Base-by-base conservation (phyloP, 305 asterid genomes). In the Fraxinus sp. region DNA sequence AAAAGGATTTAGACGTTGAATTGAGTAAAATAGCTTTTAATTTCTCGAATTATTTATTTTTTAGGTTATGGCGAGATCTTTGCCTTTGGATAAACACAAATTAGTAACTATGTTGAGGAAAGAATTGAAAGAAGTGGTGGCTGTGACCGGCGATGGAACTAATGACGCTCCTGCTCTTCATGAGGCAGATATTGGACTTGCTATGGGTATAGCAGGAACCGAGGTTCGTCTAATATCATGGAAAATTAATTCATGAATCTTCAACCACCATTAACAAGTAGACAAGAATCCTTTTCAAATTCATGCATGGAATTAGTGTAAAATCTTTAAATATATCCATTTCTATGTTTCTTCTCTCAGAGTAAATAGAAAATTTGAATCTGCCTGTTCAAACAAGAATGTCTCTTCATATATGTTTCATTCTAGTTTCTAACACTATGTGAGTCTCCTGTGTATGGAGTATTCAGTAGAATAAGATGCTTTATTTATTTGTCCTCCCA, bases 91-190 rank as follows among this genome's bases (percentile, higher is more conserved):
- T 88, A 93, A 91, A 79, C 97, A 91, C 86, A 92, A 89, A 83
- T 84, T 94, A 75, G 97, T 93, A 36, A 86, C 91, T 24, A 37
- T 88, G 37, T 83, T 94, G 89, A 91, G 97, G 78, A 88, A 88
- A 77, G 96, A 91, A 39, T 90, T 73, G 85, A 85, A 88, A 16
- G 94, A 94, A 87, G 95, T 93, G 22, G 98, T 94, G 55, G 94
- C 97, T 2, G 97, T 94, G 62, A 94, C 98, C 11, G 98, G 97
- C 1, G 98, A 94, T 80, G 98, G 97, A 26, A 93, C 97, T 62
- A 94, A 94, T 55, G 98, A 94, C 82, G 98, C 98, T 75, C 98
- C 98, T 13, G 98, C 98, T 75, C 92, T 94, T 37, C 97, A 91
- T 28, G 98, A 94, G 79, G 98, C 97, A 8, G 97, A 94, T 88